phyloP scores from a whole-genome alignment of 2,329 filamentous ascomycete genomes.

The Aspergillus brunneoviolaceus region DNA sequence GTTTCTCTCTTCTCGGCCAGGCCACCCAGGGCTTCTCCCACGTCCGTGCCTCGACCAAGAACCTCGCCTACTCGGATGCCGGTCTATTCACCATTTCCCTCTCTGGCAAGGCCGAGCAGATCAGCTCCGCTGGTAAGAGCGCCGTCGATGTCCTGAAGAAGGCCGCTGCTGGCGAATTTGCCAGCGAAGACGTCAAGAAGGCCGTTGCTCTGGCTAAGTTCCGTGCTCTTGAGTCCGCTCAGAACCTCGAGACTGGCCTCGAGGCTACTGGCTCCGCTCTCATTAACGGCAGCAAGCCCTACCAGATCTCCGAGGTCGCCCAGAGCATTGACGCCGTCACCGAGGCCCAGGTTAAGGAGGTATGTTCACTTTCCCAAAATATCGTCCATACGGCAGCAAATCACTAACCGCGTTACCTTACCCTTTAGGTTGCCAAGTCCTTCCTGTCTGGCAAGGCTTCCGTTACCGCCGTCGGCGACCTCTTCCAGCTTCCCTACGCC shows the following conservation, averaged over 20 bases:
- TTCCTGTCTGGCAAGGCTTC: slow-evolving; percentile 86
- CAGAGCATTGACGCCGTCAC: slow-evolving; percentile 79
- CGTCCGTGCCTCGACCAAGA: slow-evolving; percentile 70
- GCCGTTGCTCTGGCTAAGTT: slow-evolving; percentile 93
- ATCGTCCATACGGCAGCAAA: not conserved
- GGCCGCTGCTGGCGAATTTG: slow-evolving; percentile 71
- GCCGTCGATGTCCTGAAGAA: slow-evolving; percentile 80
- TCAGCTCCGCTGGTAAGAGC: slow-evolving; percentile 72
- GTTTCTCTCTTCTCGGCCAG: slow-evolving; percentile 88
- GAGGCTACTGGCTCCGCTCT: slow-evolving; percentile 82
- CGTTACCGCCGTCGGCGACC: slow-evolving; percentile 85
- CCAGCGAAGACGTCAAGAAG: slow-evolving; percentile 85
- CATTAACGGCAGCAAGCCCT: slow-evolving; percentile 75
- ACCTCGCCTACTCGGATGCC: slow-evolving; percentile 87
- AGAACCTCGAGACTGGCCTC: slow-evolving; percentile 74
- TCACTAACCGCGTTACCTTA: slow-evolving; percentile 26
- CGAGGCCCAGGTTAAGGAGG: slow-evolving; percentile 78
- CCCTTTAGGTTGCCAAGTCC: slow-evolving; percentile 74
- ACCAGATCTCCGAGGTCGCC: slow-evolving; percentile 77
- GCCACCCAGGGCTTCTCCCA: slow-evolving; percentile 65
- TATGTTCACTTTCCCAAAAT: slow-evolving; percentile 51
- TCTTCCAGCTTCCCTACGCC: slow-evolving; percentile 86
- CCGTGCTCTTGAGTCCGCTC: slow-evolving; percentile 76
- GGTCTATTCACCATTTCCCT: slow-evolving; percentile 85
- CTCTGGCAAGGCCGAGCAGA: slow-evolving; percentile 68